Conservation (phyloP, 768 basidiomycete genomes). For the Macrolepiota dolichaula region DNA sequence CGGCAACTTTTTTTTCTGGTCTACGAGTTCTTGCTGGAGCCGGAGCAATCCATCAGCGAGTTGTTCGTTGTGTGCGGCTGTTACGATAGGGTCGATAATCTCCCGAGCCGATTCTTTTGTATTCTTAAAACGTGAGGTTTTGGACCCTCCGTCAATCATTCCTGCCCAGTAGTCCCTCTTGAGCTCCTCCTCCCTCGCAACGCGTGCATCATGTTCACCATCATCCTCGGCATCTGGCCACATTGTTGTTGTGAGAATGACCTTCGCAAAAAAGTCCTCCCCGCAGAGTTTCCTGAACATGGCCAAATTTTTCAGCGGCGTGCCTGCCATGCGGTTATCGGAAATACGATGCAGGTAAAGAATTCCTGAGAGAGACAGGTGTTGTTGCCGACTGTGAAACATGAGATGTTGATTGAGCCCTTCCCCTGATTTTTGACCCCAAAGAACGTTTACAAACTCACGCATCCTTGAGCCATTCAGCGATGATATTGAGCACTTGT, state of each 20-base stretch:
- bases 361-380: conserved; percentile 2
- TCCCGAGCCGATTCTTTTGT: neutral
- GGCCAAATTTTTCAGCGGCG: neutral
- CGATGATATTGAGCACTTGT: neutral
- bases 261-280: neutral
- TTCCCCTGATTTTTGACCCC: too few relatives aligned
- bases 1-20: neutral
- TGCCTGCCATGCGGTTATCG: conserved; percentile 7
- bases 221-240: neutral
- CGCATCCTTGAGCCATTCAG: neutral
- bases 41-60: neutral
- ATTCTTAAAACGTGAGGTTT: neutral
- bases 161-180: neutral
- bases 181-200: neutral
- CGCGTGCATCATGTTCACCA: neutral
- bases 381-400: neutral
- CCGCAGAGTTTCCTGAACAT: conserved; percentile 19
- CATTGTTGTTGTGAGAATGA: neutral
- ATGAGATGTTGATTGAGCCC: neutral
- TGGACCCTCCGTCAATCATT: neutral
- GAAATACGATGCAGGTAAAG: conserved; percentile 14
- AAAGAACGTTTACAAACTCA: neutral
- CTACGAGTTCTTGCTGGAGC: neutral
- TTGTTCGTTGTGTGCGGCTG: neutral
- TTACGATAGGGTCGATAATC: neutral